Percentiles rank a stretch among this genome's conserved stretches.
Conservation (phyloP, 768 basidiomycete genomes). For the Cytidiella melzeri region DNA sequence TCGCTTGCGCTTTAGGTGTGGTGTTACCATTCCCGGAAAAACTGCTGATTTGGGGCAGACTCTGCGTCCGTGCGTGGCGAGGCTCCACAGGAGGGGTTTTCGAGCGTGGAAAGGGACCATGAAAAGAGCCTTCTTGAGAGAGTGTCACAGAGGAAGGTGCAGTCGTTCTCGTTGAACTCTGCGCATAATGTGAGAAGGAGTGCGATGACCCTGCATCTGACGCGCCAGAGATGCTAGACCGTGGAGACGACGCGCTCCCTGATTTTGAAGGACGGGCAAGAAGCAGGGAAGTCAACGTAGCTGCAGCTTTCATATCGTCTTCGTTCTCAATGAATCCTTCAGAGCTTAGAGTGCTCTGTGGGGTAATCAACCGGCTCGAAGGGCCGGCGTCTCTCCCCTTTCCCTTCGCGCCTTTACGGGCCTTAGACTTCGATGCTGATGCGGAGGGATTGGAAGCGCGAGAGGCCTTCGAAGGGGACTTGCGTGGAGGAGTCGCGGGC, state of each 20-base stretch:
- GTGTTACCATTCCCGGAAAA: constrained; percentile 13
- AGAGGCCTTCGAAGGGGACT: constrained; percentile 12
- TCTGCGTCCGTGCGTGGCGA: constrained; percentile 14
- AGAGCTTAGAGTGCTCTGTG: constrained; percentile 11
- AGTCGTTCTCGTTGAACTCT: constrained; percentile 55
- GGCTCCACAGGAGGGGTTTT: constrained; percentile 29
- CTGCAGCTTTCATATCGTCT: constrained; percentile 77
- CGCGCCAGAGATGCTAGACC: constrained; percentile 63
- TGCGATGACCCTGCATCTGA: constrained; percentile 60
- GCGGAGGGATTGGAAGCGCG: constrained; percentile 15
- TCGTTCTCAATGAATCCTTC: constrained; percentile 16
- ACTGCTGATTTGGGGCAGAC: constrained; percentile 15
- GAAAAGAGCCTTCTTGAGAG: constrained; percentile 33
- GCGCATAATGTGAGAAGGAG: constrained; percentile 58
- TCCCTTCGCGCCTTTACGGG: constrained; percentile 14
- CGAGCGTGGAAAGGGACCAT: constrained; percentile 22
- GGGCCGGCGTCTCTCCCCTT: constrained; percentile 17
- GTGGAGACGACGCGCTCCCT: constrained; percentile 57
- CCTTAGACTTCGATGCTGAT: constrained; percentile 14
- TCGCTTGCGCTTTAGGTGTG: constrained; percentile 18
- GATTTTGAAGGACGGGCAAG: constrained; percentile 55
- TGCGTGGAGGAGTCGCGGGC: constrained; percentile 18
- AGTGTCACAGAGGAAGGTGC: constrained; percentile 34
- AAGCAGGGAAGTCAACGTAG: constrained; percentile 68
- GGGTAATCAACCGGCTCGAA: constrained; percentile 12